Evolutionary conservation across 2,329 filamentous ascomycete species (phyloP).

Genomic region (Ambrosiella beaveri): DNA sequence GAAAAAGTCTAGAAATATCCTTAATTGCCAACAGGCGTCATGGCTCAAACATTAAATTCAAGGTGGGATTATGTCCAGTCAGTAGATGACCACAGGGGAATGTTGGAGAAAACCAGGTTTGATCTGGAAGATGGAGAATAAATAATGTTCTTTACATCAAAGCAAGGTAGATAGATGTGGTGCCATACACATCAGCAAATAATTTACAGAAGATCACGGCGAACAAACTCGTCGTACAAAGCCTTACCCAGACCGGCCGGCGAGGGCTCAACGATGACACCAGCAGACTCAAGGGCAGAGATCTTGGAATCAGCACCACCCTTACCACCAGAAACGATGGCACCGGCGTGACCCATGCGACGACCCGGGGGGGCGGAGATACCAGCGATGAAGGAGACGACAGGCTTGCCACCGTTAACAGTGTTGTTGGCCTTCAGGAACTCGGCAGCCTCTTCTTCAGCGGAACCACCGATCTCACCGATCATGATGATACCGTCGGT

Average conservation of each 20-base stretch:
- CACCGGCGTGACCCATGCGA: slow-evolving; percentile 97
- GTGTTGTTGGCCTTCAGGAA: slow-evolving; percentile 89
- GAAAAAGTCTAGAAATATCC: too few relatives aligned
- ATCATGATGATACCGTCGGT: slow-evolving; percentile 99
- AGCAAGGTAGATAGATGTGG: too few relatives aligned
- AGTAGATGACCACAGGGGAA: neutral
- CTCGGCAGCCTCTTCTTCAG: slow-evolving; percentile 95
- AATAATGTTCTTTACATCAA: neutral
- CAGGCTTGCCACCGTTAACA: slow-evolving; percentile 69
- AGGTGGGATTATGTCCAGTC: neutral
- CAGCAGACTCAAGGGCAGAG: slow-evolving; percentile 75
- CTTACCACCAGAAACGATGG: slow-evolving; percentile 94
- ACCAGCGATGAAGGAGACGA: slow-evolving; percentile 95
- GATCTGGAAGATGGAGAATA: slow-evolving; percentile 4
- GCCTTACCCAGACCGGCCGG: slow-evolving; percentile 86
- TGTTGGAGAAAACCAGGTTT: neutral
- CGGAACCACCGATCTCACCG: slow-evolving; percentile 92
- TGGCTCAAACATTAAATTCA: too few relatives aligned
- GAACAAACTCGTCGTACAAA: slow-evolving; percentile 87
- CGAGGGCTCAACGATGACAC: slow-evolving; percentile 90
- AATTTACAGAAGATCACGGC: slow-evolving; percentile 75
- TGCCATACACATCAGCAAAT: slow-evolving; percentile 3
- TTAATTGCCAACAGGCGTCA: too few relatives aligned
- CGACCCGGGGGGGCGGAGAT: slow-evolving; percentile 92
- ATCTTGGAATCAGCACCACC: slow-evolving; percentile 98